These are phyloP conservation scores for Claviceps purpurea DNA, from an alignment of 2,329 filamentous ascomycete genomes.

Conservation along the genomic window DNA sequence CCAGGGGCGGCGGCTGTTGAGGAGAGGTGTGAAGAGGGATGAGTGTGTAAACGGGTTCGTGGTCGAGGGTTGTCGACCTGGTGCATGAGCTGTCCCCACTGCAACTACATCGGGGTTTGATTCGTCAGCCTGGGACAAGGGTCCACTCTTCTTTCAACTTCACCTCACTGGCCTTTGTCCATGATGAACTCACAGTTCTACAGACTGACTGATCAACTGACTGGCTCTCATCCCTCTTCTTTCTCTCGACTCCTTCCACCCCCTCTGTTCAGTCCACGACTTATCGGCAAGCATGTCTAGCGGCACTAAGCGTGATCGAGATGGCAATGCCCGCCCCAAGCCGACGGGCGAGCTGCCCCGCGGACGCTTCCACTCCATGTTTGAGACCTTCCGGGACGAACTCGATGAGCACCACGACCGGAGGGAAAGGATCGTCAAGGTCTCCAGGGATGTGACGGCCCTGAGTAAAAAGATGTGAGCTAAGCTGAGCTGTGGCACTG, in stretches of 20 bases:
- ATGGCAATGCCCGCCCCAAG: conserved; percentile 34
- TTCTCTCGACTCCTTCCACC: too few species aligned
- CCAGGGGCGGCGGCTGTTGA: too few species aligned
- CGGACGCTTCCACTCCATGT: conserved; percentile 55
- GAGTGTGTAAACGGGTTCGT: neutral
- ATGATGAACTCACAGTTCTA: neutral
- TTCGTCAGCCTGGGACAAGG: neutral
- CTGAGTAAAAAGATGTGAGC: conserved; percentile 91
- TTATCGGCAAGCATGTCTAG: conserved; percentile 17
- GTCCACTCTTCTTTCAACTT: neutral
- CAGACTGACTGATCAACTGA: neutral
- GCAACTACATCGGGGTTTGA: neutral
- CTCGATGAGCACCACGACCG: conserved; percentile 92
- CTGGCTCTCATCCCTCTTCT: neutral
- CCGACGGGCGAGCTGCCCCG: conserved; percentile 20
- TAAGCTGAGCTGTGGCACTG: neutral
- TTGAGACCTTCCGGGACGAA: conserved; percentile 73
- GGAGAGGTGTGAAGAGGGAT: neutral
- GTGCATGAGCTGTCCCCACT: neutral
- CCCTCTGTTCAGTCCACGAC: neutral
- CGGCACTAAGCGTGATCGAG: conserved; percentile 39
- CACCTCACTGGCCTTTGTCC: neutral
- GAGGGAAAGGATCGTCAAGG: conserved; percentile 79
- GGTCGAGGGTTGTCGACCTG: neutral
- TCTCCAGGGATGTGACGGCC: conserved; percentile 81